Percentiles rank a stretch among this genome's conserved stretches.
These are phyloP conservation scores for Rhododendron ovatum DNA, from an alignment of 148 eudicot species.

Conservation along the genomic window DNA sequence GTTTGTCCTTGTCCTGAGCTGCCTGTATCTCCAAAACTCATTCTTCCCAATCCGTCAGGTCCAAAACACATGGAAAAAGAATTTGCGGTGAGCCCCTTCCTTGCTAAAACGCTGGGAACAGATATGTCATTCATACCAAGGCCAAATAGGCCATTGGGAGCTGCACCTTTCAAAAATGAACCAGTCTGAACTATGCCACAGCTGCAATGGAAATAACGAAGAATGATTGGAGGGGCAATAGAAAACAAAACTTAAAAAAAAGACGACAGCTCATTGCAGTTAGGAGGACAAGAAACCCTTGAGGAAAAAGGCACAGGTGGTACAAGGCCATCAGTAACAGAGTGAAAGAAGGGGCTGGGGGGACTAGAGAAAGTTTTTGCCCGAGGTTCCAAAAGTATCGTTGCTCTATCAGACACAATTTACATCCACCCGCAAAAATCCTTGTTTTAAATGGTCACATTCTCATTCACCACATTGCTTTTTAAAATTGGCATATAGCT, in stretches of 20 bases:
- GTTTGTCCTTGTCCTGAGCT: slow-evolving; percentile 63
- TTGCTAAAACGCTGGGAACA: slow-evolving; percentile 75
- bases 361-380: not conserved
- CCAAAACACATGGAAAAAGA: slow-evolving; percentile 97
- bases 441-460: not conserved
- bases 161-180: slow-evolving; percentile 69
- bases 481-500: not conserved
- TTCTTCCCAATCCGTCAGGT: slow-evolving; percentile 59
- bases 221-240: not conserved
- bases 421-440: not conserved
- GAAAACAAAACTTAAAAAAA: not conserved
- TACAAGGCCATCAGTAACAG: not conserved
- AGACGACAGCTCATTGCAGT: not conserved
- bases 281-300: not conserved
- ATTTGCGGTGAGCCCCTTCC: slow-evolving; percentile 52
- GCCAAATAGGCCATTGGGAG: slow-evolving; percentile 93
- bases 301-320: not conserved
- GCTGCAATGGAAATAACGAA: slow-evolving; percentile 36
- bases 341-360: not conserved
- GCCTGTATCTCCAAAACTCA: slow-evolving; percentile 85
- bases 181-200: slow-evolving; percentile 83
- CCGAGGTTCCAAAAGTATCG: not conserved
- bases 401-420: not conserved
- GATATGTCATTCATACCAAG: slow-evolving; percentile 66
- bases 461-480: not conserved